phyloP scores from a whole-genome alignment of 345 rosid species.

The Salix brachista region DNA sequence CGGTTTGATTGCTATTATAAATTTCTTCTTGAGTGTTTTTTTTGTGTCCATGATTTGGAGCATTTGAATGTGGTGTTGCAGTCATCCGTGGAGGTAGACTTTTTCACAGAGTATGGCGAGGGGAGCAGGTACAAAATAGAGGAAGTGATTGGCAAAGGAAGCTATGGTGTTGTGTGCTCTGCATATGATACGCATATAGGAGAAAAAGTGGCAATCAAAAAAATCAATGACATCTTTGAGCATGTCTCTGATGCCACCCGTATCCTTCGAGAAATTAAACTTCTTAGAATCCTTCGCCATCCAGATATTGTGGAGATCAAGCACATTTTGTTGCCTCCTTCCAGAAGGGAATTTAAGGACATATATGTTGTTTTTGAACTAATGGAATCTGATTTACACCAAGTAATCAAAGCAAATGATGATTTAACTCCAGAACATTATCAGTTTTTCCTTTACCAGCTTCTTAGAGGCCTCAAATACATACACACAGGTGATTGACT shows the following conservation, averaged over 20 bases:
- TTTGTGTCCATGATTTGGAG: not conserved
- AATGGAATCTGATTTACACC: conserved; percentile 91
- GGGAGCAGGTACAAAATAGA: conserved; percentile 84
- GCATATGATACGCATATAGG: conserved; percentile 75
- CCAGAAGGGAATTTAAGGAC: conserved; percentile 81
- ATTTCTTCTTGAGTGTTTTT: not conserved
- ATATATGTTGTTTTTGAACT: conserved; percentile 86
- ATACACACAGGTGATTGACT: conserved; percentile 76
- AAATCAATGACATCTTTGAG: conserved; percentile 85
- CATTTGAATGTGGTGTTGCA: conserved; percentile 29
- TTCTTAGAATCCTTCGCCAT: conserved; percentile 78
- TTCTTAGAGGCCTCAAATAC: conserved; percentile 88
- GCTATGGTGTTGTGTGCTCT: conserved; percentile 90
- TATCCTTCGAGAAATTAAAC: conserved; percentile 86
- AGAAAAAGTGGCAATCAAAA: conserved; percentile 87
- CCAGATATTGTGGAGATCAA: conserved; percentile 94
- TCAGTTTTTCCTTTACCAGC: conserved; percentile 90
- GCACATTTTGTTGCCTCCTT: conserved; percentile 85
- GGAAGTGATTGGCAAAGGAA: conserved; percentile 93
- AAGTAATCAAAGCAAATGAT: conserved; percentile 91
- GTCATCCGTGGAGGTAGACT: conserved; percentile 75
- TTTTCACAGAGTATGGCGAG: conserved; percentile 91
- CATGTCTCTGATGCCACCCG: conserved; percentile 94
- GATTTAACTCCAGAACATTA: conserved; percentile 89
- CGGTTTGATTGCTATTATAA: not conserved